Evolutionary conservation across 2,329 filamentous ascomycete genomes (phyloP).

Genomic region (Didymella glomerata): DNA sequence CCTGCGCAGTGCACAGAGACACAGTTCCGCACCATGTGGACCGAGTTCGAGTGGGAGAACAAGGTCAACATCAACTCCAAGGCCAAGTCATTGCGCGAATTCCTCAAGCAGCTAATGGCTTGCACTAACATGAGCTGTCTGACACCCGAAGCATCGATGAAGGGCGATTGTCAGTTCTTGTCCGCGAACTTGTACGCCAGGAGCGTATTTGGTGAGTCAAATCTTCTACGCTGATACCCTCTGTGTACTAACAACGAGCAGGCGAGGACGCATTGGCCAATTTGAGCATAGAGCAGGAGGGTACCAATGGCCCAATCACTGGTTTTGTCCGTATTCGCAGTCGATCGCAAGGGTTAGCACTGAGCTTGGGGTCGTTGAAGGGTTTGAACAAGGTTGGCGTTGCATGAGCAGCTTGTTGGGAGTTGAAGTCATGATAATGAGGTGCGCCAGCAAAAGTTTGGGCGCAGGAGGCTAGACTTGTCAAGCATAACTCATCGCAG

Average conservation of each 20-base stretch:
- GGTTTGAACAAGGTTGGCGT: constrained; percentile 71
- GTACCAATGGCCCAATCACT: constrained; percentile 91
- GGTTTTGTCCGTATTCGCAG: constrained; percentile 98
- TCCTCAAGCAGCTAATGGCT: constrained; percentile 93
- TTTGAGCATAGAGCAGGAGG: constrained; percentile 96
- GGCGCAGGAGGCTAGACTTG: constrained; percentile 1
- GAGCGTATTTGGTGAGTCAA: constrained; percentile 92
- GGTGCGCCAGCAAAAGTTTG: constrained; percentile 12
- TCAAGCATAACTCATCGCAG: constrained; percentile 7
- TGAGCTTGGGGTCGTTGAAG: constrained; percentile 94
- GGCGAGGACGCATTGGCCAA: constrained; percentile 98
- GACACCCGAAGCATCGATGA: constrained; percentile 93
- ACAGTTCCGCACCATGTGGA: constrained; percentile 99
- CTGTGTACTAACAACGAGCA: constrained; percentile 52
- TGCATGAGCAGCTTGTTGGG: constrained; percentile 27
- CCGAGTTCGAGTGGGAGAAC: constrained; percentile 99
- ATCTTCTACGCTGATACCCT: neutral
- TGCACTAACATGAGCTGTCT: constrained; percentile 99
- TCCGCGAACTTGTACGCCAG: constrained; percentile 96
- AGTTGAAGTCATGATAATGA: constrained; percentile 16
- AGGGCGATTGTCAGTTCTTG: constrained; percentile 97
- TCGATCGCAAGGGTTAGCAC: constrained; percentile 90
- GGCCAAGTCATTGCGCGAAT: constrained; percentile 88
- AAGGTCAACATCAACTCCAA: constrained; percentile 99
- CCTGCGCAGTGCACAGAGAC: constrained; percentile 96